Base-by-base conservation (phyloP, 2,329 filamentous ascomycete species). In the Sporothrix luriei region DNA sequence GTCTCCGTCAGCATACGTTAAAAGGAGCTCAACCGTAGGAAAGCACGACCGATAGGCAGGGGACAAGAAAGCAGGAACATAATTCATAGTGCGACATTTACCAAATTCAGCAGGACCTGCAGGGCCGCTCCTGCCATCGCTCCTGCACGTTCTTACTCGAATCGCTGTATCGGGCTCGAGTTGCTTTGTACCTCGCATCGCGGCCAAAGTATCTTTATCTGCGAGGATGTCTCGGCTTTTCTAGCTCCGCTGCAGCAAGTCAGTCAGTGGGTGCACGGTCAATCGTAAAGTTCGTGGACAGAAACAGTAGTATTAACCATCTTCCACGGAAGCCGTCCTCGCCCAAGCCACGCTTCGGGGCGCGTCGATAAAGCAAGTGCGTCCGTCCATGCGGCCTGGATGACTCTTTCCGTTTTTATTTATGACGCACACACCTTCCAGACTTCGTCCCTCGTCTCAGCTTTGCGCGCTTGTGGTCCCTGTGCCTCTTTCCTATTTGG, bases 21-120 rank as follows among this genome's bases (percentile, higher is more conserved):
- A 46, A 51, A 29, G 29, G 29, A 29, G 29, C 29, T 9, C 48
- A 6, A 33, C 40, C 21, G 11, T 26, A 29, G 59, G 43, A 29
- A 49, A 24, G 61, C 43, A 43, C 61, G 26, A 33, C 43, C 40
- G 16, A 33, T 64, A 26, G 38, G 40, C 57, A 40, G 26, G 57
- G 26, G 9, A 38, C 19, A 11, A 11, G 16, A 11, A 61, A 10
- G 29, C 26, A 40, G 54, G 54, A 29, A 40, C 54, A 11, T 16
- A 4, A 62, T 46, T 40, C 43, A 26, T 16, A 11, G 49, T 26
- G 21, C 26, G 51, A 24, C 43, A 6, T 49, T 65, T 46, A 3
- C 62, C 62, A 46, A 52, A 65, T 65, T n/a, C 46, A 33, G 46
- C 62, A 64, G 46, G 61, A 40, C 24, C 61, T 46, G 38, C 43